Percentiles rank a stretch among this genome's conserved stretches.
Conservation (phyloP, 208 protist genomes). For the Trichomonas tenax region DNA sequence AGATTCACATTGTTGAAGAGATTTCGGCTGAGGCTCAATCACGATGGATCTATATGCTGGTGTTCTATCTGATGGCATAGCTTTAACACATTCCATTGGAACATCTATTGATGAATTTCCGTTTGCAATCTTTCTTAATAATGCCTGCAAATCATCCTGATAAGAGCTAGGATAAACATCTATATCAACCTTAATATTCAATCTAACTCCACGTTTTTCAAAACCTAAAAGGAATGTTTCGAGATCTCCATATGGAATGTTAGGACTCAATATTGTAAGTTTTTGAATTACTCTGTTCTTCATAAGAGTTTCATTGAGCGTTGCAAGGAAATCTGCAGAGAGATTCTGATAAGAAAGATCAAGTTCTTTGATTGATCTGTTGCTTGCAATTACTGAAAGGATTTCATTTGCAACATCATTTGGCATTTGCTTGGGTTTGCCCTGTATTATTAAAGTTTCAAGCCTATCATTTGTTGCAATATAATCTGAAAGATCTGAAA, state of each 20-base stretch:
- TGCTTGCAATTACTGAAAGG: neutral
- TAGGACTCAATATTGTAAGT: neutral
- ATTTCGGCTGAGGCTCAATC: neutral
- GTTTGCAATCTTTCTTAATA: neutral
- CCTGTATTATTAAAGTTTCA: neutral
- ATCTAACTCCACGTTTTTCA: neutral
- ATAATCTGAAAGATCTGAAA: neutral
- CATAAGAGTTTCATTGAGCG: neutral
- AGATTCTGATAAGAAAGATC: neutral
- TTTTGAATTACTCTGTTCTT: neutral
- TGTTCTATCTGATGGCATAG: neutral
- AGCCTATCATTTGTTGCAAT: neutral
- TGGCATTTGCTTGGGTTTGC: neutral
- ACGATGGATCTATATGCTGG: neutral
- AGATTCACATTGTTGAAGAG: neutral
- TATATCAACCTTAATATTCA: neutral
- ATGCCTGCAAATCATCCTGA: neutral
- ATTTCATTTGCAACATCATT: neutral
- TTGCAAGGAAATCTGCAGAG: neutral
- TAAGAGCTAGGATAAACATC: neutral
- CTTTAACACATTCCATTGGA: neutral
- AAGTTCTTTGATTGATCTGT: neutral
- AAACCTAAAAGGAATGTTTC: neutral
- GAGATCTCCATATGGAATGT: neutral
- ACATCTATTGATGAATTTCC: neutral